Evolutionary conservation across 108 stramenopile genomes (phyloP).

Genomic region (Conticribra guillardii): DNA sequence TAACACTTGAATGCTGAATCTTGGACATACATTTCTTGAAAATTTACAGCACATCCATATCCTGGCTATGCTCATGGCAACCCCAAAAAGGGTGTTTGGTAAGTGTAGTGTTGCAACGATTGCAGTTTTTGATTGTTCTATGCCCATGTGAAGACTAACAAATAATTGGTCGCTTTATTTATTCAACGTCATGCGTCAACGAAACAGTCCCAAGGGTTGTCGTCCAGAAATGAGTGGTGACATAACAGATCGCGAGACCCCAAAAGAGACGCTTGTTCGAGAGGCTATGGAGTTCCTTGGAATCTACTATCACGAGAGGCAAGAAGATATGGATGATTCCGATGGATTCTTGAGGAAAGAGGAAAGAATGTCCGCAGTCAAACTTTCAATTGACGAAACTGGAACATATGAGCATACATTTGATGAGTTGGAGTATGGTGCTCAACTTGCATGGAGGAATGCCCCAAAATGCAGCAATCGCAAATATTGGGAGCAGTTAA

Average conservation of each 20-base stretch:
- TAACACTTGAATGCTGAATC: too few relatives aligned
- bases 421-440: slow-evolving; percentile 52
- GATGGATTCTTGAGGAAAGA: slow-evolving; percentile 15
- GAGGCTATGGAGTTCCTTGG: slow-evolving; percentile 32
- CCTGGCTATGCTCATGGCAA: slow-evolving; percentile 38
- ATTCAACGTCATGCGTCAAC: not conserved
- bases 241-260: slow-evolving; percentile 14
- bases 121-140: not conserved
- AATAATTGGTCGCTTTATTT: too few relatives aligned
- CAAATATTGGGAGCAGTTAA: slow-evolving; percentile 51
- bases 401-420: slow-evolving; percentile 51
- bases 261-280: slow-evolving; percentile 13
- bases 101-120: too few relatives aligned
- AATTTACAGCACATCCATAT: slow-evolving; percentile 1
- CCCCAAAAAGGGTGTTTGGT: slow-evolving; percentile 24
- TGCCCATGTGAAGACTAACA: too few relatives aligned
- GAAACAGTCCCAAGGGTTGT: slow-evolving; percentile 15
- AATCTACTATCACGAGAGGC: slow-evolving; percentile 29
- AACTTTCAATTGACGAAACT: slow-evolving; percentile 8
- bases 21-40: too few relatives aligned
- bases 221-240: slow-evolving; percentile 5
- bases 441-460: slow-evolving; percentile 53
- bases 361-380: slow-evolving; percentile 10
- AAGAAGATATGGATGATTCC: slow-evolving; percentile 19
- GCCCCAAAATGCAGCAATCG: slow-evolving; percentile 57